Evolutionary conservation across 78 protist genomes (phyloP).

Genomic region (Blattamonas nauphoetae): DNA sequence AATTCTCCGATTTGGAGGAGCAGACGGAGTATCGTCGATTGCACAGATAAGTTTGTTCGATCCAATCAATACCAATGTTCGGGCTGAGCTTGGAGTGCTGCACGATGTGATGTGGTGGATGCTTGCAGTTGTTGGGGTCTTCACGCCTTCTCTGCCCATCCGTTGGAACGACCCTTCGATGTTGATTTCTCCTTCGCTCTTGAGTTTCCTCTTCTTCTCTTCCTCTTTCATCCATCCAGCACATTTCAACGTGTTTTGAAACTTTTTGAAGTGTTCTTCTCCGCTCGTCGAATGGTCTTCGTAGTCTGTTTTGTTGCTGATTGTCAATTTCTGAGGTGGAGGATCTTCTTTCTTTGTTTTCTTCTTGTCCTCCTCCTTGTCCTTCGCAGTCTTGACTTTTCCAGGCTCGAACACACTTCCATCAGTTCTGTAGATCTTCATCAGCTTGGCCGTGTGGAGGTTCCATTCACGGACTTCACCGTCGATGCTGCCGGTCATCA

Average conservation of each 20-base stretch:
- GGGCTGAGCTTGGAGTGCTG: not conserved
- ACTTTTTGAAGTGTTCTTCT: not conserved
- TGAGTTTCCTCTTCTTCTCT: not conserved
- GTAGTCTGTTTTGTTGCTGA: too few species aligned
- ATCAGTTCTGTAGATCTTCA: not conserved
- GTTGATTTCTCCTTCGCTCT: not conserved
- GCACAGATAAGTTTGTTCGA: not conserved
- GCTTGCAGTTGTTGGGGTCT: not conserved
- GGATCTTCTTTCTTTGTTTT: not conserved
- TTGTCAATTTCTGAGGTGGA: too few species aligned
- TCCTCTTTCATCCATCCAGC: not conserved
- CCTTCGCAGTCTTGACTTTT: not conserved
- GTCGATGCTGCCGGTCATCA: not conserved
- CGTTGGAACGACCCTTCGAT: not conserved
- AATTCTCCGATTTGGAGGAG: not conserved
- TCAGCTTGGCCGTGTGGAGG: not conserved
- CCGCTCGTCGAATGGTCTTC: too few species aligned
- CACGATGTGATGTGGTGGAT: not conserved
- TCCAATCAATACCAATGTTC: not conserved
- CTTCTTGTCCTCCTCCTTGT: not conserved
- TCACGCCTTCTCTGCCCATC: too few species aligned
- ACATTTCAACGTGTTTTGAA: too few species aligned
- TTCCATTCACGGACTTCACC: not conserved
- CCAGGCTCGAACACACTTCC: not conserved
- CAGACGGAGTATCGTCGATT: not conserved